These are phyloP conservation scores for Pythium coloratum DNA, from an alignment of 352 stramenopile genomes.

Conservation along the genomic window DNA sequence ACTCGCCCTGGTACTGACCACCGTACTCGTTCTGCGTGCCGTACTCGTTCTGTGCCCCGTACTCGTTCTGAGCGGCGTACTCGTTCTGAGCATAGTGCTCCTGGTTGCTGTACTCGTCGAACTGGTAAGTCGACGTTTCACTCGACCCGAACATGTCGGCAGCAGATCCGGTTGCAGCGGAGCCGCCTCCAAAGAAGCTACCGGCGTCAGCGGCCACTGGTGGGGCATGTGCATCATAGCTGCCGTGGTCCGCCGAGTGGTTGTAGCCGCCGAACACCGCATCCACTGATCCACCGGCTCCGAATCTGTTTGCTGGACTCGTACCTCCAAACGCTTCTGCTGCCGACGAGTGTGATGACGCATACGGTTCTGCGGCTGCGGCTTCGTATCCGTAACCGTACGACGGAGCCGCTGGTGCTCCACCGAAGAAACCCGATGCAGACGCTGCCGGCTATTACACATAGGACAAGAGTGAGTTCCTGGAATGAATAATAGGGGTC, in stretches of 20 bases:
- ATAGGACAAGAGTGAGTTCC: slow-evolving; percentile 11
- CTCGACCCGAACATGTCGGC: slow-evolving; percentile 22
- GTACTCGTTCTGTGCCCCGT: background rate
- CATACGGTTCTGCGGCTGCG: background rate
- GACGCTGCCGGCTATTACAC: slow-evolving; percentile 14
- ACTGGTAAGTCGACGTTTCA: background rate
- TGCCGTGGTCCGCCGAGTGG: slow-evolving; percentile 3
- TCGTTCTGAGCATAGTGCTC: background rate
- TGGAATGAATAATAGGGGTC: background rate
- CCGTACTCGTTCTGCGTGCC: background rate
- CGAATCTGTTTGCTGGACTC: slow-evolving; percentile 21
- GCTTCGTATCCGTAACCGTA: slow-evolving; percentile 10
- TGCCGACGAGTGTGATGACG: background rate
- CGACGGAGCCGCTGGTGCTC: background rate
- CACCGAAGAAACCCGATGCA: slow-evolving; percentile 23
- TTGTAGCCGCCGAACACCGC: slow-evolving; percentile 30
- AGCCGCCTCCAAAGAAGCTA: slow-evolving; percentile 22
- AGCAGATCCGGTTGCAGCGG: background rate
- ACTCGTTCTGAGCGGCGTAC: background rate
- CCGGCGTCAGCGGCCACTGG: slow-evolving; percentile 18
- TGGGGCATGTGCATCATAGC: slow-evolving; percentile 2
- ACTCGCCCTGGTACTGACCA: background rate
- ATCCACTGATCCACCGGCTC: slow-evolving; percentile 24
- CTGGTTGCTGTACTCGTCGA: background rate
- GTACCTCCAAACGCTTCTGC: slow-evolving; percentile 28